Base-by-base conservation (phyloP, 306 rosid genomes). In the Vigna mungo region DNA sequence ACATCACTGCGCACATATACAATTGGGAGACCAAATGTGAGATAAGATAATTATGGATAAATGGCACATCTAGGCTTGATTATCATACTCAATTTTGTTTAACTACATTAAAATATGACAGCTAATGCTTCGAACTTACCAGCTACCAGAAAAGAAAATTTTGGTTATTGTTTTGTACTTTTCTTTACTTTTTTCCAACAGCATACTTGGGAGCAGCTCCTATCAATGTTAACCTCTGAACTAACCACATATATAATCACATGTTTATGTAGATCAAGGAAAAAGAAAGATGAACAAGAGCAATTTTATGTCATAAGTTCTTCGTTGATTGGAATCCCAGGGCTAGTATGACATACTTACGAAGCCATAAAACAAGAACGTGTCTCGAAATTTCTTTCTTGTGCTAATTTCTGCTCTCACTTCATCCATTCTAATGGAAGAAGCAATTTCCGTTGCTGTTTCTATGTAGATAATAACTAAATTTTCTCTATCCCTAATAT, bases 1-100 rank as follows among this genome's bases (percentile, higher is more conserved):
- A 51, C 86, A 52, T 91, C 96, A 51, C 93, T 89, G 89, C 89
- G 89, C 89, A 84, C 44, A 81, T 30, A 81, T 30, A 84, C 41
- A 84, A 54, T 77, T 36, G 72, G 53, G 41, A 74, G 58, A 68
- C 68, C 15, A 61, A 79, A 81, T 32, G 37, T 77, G 58, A 84
- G 80, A 68, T 11, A 60, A 84, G 80, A 68, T 11, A 60, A 27
- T 43, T 39, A 20, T 43, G 54, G 59, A 30, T 43, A 37, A 2
- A 65, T 39, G n/a, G 0, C n/a, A 73, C 69, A 67, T 16, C 23
- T 18, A 51, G 3, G 76, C 44, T 64, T 78, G 16, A 41, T 71
- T 68, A 27, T 61, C 51, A 20, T 37, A 58, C 25, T 32, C 20
- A 41, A 47, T 23, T 61, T 60, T 8, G 18, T 78, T 81, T 71